These are phyloP conservation scores for Fusarium poae DNA, from an alignment of 2,329 filamentous ascomycete genomes.

Conservation along the genomic window DNA sequence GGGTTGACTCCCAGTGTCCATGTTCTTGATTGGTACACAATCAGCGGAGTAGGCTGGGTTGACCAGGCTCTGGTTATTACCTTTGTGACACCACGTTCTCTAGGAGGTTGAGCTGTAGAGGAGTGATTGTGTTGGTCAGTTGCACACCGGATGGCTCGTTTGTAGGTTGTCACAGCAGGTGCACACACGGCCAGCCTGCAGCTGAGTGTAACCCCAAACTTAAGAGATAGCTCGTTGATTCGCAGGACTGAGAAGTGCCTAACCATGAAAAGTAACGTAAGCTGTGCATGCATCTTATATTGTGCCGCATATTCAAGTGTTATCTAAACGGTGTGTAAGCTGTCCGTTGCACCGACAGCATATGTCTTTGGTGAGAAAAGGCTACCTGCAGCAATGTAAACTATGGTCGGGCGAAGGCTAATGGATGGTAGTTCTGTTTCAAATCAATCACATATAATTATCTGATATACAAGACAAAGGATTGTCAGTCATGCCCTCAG, in stretches of 20 bases:
- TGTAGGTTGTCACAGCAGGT: constrained; percentile 8
- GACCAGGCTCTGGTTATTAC: background rate
- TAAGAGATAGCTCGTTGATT: background rate
- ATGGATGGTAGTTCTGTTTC: too few species aligned
- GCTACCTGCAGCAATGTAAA: background rate
- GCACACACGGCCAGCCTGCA: constrained; percentile 1
- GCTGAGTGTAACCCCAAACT: constrained; percentile 2
- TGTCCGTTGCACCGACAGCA: background rate
- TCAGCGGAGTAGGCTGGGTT: background rate
- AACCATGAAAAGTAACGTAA: background rate
- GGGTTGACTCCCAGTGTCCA: background rate
- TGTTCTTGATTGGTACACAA: background rate
- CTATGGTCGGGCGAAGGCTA: background rate
- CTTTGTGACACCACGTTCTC: background rate
- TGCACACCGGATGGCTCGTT: background rate
- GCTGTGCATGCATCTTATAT: background rate
- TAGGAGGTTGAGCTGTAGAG: background rate
- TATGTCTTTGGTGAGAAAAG: background rate
- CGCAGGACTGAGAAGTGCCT: background rate
- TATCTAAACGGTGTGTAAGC: background rate
- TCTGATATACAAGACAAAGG: too few species aligned
- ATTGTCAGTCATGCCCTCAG: too few species aligned
- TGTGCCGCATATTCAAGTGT: background rate
- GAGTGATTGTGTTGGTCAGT: background rate
- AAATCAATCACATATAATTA: too few species aligned